These are phyloP conservation scores for Saccharomycopsis sp. DNA, from an alignment of 805 yeast species.

Conservation along the genomic window DNA sequence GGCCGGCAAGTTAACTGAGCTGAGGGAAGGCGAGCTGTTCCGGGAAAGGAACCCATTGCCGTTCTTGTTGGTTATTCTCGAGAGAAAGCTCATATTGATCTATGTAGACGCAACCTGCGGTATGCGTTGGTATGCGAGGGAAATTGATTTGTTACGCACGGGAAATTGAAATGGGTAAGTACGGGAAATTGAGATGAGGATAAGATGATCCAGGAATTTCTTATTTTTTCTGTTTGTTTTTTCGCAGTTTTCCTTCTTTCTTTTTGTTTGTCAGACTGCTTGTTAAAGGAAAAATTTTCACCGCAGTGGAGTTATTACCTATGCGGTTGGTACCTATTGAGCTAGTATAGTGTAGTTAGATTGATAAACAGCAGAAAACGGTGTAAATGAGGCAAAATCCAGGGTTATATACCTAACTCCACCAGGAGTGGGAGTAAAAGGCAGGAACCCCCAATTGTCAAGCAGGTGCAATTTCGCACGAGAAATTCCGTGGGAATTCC, in stretches of 20 bases:
- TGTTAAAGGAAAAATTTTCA: not conserved
- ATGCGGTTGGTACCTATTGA: too few relatives aligned
- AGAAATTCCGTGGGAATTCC: not conserved
- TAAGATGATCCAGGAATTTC: not conserved
- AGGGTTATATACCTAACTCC: not conserved
- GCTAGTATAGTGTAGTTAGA: too few relatives aligned
- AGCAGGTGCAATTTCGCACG: not conserved
- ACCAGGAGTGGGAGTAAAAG: too few relatives aligned
- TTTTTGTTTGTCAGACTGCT: not conserved
- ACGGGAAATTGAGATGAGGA: not conserved
- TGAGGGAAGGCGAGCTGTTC: slow-evolving; percentile 8
- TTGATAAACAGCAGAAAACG: too few relatives aligned
- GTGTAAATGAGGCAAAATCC: not conserved
- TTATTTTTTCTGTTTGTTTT: too few relatives aligned
- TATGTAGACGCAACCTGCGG: too few relatives aligned
- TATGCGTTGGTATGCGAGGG: too few relatives aligned
- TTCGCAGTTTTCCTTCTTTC: not conserved
- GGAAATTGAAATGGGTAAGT: not conserved
- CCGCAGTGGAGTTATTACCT: too few relatives aligned
- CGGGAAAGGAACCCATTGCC: slow-evolving; percentile 1
- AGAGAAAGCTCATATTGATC: not conserved
- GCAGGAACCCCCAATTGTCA: not conserved
- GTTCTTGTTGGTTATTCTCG: slow-evolving; percentile 1
- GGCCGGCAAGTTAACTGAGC: slow-evolving; percentile 7
- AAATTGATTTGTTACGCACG: too few relatives aligned